These are phyloP conservation scores for Phaeosphaeria sp. DNA, from an alignment of 2,329 filamentous ascomycete species.

Conservation along the genomic window DNA sequence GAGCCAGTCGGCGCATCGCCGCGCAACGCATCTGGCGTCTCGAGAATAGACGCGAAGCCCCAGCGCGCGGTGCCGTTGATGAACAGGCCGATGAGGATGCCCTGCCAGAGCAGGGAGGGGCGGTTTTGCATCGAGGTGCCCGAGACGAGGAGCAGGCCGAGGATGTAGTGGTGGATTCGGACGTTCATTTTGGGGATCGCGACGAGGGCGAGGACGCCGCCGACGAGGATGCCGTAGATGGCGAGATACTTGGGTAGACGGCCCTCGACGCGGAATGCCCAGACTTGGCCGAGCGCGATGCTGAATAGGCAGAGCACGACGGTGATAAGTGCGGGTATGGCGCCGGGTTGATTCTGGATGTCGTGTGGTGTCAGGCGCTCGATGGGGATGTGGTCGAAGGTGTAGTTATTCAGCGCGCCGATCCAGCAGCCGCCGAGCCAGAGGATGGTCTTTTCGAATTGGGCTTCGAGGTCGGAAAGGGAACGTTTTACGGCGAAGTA, in stretches of 20 bases:
- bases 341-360: constrained; percentile 86
- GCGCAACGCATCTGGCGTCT: constrained; percentile 77
- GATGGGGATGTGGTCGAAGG: constrained; percentile 92
- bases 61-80: constrained; percentile 93
- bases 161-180: constrained; percentile 93
- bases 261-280: constrained; percentile 85
- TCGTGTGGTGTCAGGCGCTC: constrained; percentile 91
- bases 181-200: constrained; percentile 78
- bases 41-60: constrained; percentile 88
- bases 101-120: constrained; percentile 84
- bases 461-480: constrained; percentile 75
- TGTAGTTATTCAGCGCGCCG: constrained; percentile 92
- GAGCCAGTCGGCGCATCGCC: constrained; percentile 62
- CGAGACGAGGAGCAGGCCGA: constrained; percentile 84
- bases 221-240: constrained; percentile 74
- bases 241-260: constrained; percentile 78
- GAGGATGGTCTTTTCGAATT: constrained; percentile 86
- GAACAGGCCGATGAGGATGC: constrained; percentile 86
- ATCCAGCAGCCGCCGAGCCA: constrained; percentile 93
- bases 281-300: constrained; percentile 78
- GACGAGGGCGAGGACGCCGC: constrained; percentile 75
- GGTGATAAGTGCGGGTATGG: constrained; percentile 78
- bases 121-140: constrained; percentile 90
- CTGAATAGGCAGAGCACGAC: constrained; percentile 74
- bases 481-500: constrained; percentile 79